phyloP scores from a whole-genome alignment of 2,329 filamentous ascomycete species.

The Magnaporthiopsis incrustans region DNA sequence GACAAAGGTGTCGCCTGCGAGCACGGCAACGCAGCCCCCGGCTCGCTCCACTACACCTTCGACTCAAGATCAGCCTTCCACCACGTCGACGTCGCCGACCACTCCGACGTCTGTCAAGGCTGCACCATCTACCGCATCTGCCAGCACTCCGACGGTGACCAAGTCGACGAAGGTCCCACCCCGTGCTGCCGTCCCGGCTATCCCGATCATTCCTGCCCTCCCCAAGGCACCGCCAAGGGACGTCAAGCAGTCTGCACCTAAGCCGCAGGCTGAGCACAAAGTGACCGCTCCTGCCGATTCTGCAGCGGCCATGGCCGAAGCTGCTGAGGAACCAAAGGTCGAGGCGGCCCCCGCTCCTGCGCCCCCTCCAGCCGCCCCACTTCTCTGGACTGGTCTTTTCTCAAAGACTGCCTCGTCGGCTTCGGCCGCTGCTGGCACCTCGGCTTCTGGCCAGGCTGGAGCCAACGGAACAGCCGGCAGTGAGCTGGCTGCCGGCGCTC shows the following conservation, averaged over 20 bases:
- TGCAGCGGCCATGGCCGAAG: background rate
- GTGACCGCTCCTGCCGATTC: slow-evolving; percentile 9
- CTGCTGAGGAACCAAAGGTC: background rate
- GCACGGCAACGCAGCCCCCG: slow-evolving; percentile 3
- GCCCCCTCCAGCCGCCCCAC: slow-evolving; percentile 23
- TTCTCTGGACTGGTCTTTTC: slow-evolving; percentile 31
- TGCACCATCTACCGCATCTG: slow-evolving; percentile 15
- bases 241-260: slow-evolving; percentile 16
- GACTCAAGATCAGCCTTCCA: slow-evolving; percentile 23
- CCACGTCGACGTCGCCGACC: slow-evolving; percentile 26
- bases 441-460: slow-evolving; percentile 13
- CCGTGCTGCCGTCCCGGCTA: slow-evolving; percentile 29
- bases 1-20: background rate
- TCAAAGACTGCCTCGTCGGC: slow-evolving; percentile 17
- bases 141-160: slow-evolving; percentile 17
- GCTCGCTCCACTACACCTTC: slow-evolving; percentile 23
- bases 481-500: slow-evolving; percentile 16
- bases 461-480: slow-evolving; percentile 18
- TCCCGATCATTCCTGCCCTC: slow-evolving; percentile 39
- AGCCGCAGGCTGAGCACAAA: slow-evolving; percentile 16
- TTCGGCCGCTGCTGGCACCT: slow-evolving; percentile 15
- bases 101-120: slow-evolving; percentile 25
- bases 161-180: slow-evolving; percentile 22
- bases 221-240: slow-evolving; percentile 31
- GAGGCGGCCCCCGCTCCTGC: slow-evolving; percentile 15